These are phyloP conservation scores for Populus tomentosa DNA, from an alignment of 441 rosid genomes.

Conservation along the genomic window DNA sequence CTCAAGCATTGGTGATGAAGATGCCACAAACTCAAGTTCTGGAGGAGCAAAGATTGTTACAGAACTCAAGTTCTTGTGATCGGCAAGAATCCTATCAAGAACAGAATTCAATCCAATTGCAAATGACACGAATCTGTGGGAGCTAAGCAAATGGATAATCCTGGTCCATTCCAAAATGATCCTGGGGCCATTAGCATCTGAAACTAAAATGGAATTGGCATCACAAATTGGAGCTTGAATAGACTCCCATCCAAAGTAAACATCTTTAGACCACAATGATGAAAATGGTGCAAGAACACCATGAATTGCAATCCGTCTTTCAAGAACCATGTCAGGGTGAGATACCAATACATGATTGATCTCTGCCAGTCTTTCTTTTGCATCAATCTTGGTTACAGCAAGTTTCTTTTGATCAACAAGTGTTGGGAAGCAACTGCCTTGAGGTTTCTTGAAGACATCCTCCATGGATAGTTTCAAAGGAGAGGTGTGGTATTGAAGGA, in stretches of 20 bases:
- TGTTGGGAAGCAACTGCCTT: slow-evolving; percentile 57
- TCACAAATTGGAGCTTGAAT: slow-evolving; percentile 35
- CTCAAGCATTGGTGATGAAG: slow-evolving; percentile 47
- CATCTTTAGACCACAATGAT: slow-evolving; percentile 27
- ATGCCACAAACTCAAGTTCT: slow-evolving; percentile 40
- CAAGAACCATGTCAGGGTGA: slow-evolving; percentile 67
- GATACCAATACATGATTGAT: slow-evolving; percentile 56
- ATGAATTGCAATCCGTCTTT: slow-evolving; percentile 52
- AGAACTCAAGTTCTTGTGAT: slow-evolving; percentile 34
- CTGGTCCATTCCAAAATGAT: slow-evolving; percentile 45
- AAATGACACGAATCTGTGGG: slow-evolving; percentile 61
- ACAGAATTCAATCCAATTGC: slow-evolving; percentile 66
- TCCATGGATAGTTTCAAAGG: slow-evolving; percentile 46
- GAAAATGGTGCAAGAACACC: slow-evolving; percentile 64
- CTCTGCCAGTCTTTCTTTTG: slow-evolving; percentile 33
- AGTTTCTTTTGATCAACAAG: slow-evolving; percentile 44
- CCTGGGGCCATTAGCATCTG: slow-evolving; percentile 21
- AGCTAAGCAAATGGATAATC: slow-evolving; percentile 52
- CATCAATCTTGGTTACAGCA: slow-evolving; percentile 40
- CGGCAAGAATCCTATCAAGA: slow-evolving; percentile 49
- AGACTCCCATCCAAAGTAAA: slow-evolving; percentile 25
- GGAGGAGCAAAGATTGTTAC: slow-evolving; percentile 69
- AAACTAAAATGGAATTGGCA: slow-evolving; percentile 20
- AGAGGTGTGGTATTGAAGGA: slow-evolving; percentile 69
- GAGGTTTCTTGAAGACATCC: slow-evolving; percentile 42